Conservation (phyloP, 495 filamentous ascomycete genomes). For the Pseudomonodictys pantanalensis region DNA sequence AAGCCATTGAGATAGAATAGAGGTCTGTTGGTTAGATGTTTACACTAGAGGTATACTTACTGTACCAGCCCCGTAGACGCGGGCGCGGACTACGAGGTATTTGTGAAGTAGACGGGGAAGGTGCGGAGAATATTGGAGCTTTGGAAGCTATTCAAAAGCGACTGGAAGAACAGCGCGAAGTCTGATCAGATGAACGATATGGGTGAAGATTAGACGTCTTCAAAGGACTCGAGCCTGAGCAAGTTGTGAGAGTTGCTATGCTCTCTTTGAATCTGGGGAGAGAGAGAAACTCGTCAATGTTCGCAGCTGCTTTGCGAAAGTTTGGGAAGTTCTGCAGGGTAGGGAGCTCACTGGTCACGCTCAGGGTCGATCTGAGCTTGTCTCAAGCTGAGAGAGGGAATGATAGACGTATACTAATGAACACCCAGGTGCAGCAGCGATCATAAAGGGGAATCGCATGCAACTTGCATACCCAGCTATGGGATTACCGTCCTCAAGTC, state of each 20-base stretch:
- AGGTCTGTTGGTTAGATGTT: background rate
- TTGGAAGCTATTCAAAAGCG: background rate
- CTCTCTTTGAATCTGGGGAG: background rate
- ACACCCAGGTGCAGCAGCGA: too few species aligned
- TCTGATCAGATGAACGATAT: too few species aligned
- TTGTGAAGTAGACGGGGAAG: too few species aligned
- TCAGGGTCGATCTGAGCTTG: background rate
- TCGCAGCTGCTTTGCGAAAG: background rate
- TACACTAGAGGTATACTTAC: background rate
- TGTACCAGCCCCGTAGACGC: too few species aligned
- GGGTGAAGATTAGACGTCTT: too few species aligned
- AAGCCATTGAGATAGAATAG: background rate
- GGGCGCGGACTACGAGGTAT: too few species aligned
- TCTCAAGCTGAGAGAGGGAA: background rate
- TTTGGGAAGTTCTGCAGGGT: constrained; percentile 1
- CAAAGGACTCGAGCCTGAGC: too few species aligned
- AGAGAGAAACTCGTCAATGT: background rate
- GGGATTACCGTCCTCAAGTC: too few species aligned
- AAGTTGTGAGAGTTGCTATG: too few species aligned
- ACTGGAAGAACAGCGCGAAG: background rate
- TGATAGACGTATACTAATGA: constrained; percentile 6
- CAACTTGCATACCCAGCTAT: too few species aligned
- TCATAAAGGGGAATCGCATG: too few species aligned
- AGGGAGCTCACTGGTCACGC: constrained; percentile 1
- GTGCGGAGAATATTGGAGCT: background rate